Base-by-base conservation (phyloP, 768 basidiomycete genomes). In the Pisolithus marmoratus region DNA sequence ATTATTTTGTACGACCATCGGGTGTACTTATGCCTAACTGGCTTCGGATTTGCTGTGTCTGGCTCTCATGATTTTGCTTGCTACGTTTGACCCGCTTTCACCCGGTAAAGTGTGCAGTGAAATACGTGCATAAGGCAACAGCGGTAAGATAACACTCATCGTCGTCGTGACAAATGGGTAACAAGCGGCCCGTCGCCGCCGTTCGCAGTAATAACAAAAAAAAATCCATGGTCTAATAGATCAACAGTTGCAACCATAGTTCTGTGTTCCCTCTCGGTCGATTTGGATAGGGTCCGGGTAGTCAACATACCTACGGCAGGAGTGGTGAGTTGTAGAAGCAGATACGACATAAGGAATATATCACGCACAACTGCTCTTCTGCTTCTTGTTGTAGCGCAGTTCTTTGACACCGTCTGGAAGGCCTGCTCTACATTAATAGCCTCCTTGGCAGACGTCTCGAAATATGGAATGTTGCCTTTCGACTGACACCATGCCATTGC, bases 401-500 rank as follows among this genome's bases (percentile, higher is more conserved):
- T 98, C 89, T 95, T 95, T n/a, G 95, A 95, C 51, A 98, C 94
- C 2, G 94, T 96, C 71, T 96, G 94, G 84, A 99, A 99, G 4
- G 95, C 96, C 69, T 98, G 95, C 69, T 99, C 96, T 50, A 99
- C 96, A 63, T 99, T 99, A 78, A 98, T 97, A 11, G 96, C 95
- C 72, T 99, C 96, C 73, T 99, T 99, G 38, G 96, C 96, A 8
- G 96, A 99, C 5, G 96, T 98, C 76, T 99, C 96, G 68, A 98
- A 99, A 74, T 98, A 99, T 26, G 96, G 96, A 58, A 99, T 97
- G 72, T 98, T 98, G 66, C 95, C 95, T 75, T 98, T 98, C 53
- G 94, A 87, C 63, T 98, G 94, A 70, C 96, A 99, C 96, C 96
- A 99, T 4, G 95, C 92, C 94, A 98, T 97, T 17, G 96, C 95